phyloP scores from a whole-genome alignment of 2,329 filamentous ascomycete genomes.

The Fusarium torreyae region DNA sequence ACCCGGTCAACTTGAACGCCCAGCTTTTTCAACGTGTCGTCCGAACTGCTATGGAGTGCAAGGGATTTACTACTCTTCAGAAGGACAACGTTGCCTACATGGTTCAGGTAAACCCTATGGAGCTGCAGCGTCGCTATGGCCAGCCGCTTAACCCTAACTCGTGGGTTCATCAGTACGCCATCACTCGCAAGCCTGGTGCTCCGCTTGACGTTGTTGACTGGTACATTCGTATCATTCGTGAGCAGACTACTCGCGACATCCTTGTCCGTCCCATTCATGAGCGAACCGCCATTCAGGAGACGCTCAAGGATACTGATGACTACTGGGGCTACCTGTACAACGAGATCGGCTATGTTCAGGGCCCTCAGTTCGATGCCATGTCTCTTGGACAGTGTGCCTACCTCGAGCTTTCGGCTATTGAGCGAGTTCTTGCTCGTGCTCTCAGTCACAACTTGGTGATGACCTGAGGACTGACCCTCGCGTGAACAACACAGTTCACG shows the following conservation, averaged over 20 bases:
- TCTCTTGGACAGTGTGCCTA: conserved; percentile 63
- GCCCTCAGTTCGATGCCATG: conserved; percentile 62
- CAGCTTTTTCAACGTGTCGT: conserved; percentile 69
- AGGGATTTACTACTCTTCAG: conserved; percentile 73
- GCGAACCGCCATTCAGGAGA: conserved; percentile 57
- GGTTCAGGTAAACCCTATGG: conserved; percentile 55
- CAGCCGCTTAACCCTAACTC: conserved; percentile 63
- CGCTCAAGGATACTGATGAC: conserved; percentile 54
- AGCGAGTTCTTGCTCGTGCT: conserved; percentile 63
- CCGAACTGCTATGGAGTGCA: conserved; percentile 68
- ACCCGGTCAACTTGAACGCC: conserved; percentile 63
- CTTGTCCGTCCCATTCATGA: conserved; percentile 59
- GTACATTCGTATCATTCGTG: conserved; percentile 70
- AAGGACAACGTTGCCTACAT: conserved; percentile 71
- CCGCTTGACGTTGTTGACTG: conserved; percentile 71
- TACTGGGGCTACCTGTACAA: conserved; percentile 70
- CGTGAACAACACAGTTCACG: background rate
- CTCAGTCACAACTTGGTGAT: conserved; percentile 42
- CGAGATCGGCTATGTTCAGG: conserved; percentile 61
- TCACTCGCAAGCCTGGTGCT: conserved; percentile 64
- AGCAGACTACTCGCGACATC: conserved; percentile 63
- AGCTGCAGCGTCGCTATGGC: conserved; percentile 58
- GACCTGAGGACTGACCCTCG: background rate
- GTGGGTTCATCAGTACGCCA: conserved; percentile 68
- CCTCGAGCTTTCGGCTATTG: conserved; percentile 65